Evolutionary conservation across 23 red algal genomes (phyloP).

Genomic region (Agarophyton chilense): DNA sequence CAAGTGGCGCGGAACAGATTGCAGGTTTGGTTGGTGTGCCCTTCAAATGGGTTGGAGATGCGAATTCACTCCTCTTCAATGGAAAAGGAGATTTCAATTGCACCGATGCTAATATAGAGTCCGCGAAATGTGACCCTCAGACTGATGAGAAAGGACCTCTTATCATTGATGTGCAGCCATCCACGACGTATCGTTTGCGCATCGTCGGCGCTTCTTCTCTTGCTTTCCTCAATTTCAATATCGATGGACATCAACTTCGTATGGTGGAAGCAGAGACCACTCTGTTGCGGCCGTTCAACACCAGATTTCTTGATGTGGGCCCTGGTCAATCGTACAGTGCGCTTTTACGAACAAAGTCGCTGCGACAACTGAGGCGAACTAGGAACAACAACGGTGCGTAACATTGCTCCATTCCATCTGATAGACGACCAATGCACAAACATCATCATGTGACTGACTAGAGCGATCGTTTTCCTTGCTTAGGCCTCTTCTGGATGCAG

Average conservation of each 20-base stretch:
- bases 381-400: conserved; percentile 13
- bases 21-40: conserved; percentile 7
- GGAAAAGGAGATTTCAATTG: conserved; percentile 50
- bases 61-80: conserved; percentile 43
- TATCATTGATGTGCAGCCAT: conserved; percentile 40
- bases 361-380: conserved; percentile 7
- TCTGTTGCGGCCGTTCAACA: conserved; percentile 14
- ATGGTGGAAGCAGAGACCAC: conserved; percentile 44
- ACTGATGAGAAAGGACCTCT: conserved; percentile 2
- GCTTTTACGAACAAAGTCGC: conserved; percentile 30
- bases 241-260: conserved; percentile 22
- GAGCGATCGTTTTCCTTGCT: background rate
- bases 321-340: conserved; percentile 54
- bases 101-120: conserved; percentile 5
- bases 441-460: background rate
- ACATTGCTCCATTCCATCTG: background rate
- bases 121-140: background rate
- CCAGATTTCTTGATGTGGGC: conserved; percentile 28
- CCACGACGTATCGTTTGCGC: conserved; percentile 28
- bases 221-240: conserved; percentile 53
- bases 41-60: conserved; percentile 48
- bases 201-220: conserved; percentile 43
- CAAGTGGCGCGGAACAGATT: background rate
- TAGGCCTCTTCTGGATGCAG: conserved; percentile 52
- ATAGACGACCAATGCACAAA: too few species aligned